Percentiles rank a stretch among this genome's conserved stretches.
These are phyloP conservation scores for Saccharomycopsis guyanensis DNA, from an alignment of 805 yeast species.

Conservation along the genomic window DNA sequence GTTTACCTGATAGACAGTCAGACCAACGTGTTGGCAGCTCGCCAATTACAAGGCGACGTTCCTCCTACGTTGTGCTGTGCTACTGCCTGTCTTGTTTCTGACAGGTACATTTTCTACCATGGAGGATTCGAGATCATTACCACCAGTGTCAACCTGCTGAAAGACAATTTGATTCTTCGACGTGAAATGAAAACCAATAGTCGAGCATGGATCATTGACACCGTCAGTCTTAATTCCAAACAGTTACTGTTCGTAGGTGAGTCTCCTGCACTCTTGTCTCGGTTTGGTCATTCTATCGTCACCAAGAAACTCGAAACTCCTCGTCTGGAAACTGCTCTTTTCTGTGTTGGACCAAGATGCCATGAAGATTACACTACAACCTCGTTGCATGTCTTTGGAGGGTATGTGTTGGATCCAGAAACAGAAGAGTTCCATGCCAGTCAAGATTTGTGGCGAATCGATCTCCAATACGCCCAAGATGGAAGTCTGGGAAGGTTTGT, in stretches of 20 bases:
- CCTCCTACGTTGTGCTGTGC: conserved; percentile 50
- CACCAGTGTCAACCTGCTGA: conserved; percentile 24
- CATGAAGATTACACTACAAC: too few relatives aligned
- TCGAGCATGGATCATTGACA: conserved; percentile 54
- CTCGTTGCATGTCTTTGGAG: conserved; percentile 4
- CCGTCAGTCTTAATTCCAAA: conserved; percentile 38
- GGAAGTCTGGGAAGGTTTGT: not conserved
- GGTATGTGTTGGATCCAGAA: conserved; percentile 13
- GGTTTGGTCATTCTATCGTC: conserved; percentile 17
- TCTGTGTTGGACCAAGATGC: too few relatives aligned
- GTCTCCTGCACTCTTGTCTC: conserved; percentile 9
- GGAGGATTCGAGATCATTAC: conserved; percentile 58
- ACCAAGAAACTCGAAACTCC: not conserved
- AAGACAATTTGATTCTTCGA: conserved; percentile 25
- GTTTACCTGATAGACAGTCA: conserved; percentile 33
- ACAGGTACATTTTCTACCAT: conserved; percentile 50
- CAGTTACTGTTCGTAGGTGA: conserved; percentile 25
- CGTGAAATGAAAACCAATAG: conserved; percentile 42
- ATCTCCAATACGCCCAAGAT: not conserved
- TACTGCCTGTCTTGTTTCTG: conserved; percentile 41
- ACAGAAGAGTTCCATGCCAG: conserved; percentile 11
- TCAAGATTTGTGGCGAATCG: conserved; percentile 15
- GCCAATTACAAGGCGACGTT: conserved; percentile 31
- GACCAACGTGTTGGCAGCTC: conserved; percentile 32
- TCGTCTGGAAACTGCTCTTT: not conserved